Evolutionary conservation across 1,284 basidiomycete species (phyloP).

Genomic region (Thelephora terrestris): DNA sequence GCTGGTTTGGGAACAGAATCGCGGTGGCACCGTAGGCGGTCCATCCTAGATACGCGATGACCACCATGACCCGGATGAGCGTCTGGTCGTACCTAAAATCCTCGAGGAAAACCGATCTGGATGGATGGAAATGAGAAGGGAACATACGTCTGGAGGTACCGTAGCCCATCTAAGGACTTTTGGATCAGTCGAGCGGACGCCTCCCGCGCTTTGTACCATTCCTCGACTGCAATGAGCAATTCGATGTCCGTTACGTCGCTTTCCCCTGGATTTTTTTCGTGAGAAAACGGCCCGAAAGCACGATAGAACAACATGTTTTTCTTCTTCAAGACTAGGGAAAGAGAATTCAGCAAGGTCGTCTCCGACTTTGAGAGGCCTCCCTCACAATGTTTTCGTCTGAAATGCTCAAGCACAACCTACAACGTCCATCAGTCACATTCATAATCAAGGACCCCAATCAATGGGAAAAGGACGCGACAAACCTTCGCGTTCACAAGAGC

Average conservation of each 20-base stretch:
- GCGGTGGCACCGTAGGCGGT: slow-evolving; percentile 53
- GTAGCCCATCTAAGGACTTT: slow-evolving; percentile 52
- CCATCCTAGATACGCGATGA: slow-evolving; percentile 72
- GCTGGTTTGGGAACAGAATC: slow-evolving; percentile 27
- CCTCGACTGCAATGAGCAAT: slow-evolving; percentile 29
- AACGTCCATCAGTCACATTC: background rate
- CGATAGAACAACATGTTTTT: slow-evolving; percentile 49
- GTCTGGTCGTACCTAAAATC: slow-evolving; percentile 58
- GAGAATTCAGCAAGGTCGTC: slow-evolving; percentile 1
- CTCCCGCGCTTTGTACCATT: slow-evolving; percentile 42
- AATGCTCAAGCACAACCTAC: slow-evolving; percentile 71
- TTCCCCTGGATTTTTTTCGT: slow-evolving; percentile 18
- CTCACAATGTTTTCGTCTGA: slow-evolving; percentile 67
- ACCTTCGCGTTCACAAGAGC: slow-evolving; percentile 65
- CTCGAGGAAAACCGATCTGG: background rate
- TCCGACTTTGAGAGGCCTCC: background rate
- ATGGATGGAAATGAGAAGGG: background rate
- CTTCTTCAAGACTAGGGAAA: slow-evolving; percentile 46
- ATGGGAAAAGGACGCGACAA: slow-evolving; percentile 1
- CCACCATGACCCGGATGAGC: slow-evolving; percentile 62
- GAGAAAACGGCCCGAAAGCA: slow-evolving; percentile 51
- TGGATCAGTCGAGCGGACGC: slow-evolving; percentile 47
- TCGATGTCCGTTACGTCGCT: slow-evolving; percentile 32
- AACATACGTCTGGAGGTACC: slow-evolving; percentile 71
- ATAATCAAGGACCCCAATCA: background rate